Base-by-base conservation (phyloP, 257 asterid genomes). In the Fraxinus quadrangulata region DNA sequence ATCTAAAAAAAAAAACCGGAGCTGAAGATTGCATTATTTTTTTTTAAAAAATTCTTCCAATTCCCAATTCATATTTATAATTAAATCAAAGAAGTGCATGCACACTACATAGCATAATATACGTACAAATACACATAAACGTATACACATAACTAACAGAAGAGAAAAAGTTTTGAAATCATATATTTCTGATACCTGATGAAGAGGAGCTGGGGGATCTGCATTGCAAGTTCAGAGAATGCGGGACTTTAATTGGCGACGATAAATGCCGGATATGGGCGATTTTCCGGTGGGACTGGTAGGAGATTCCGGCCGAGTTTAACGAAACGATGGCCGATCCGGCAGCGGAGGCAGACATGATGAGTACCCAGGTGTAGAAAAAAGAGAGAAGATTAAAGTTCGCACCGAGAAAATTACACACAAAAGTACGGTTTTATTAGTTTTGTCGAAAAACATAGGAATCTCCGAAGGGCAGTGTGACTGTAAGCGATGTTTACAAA, bases 311-410 rank as follows among this genome's bases (percentile, higher is more conserved):
- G 66, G 83, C 40, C 67, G 88, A 70, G 67, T 72, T 81, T 82
- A 83, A 78, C 59, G 91, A 75, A 45, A 79, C 85, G 26, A 84
- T 65, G 78, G 97, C 84, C 40, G 96, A 88, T 83, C 92, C 94
- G 19, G 91, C 83, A 56, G 88, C 89, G 45, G 86, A 72, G 77
- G 90, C 82, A 79, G 96, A 88, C 86, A 88, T 86, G 81, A 86
- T 75, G 9, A 67, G 76, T 7, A 14, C n/a, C 24, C 2, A 33
- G 71, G 45, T 51, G 65, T 37, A 70, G 79, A 74, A 67, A 75
- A 66, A 51, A 66, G 84, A 80, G 82, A 73, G 51, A 73, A 70
- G 24, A 61, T n/a, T 75, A 70, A 69, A 77, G 80, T 69, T 71
- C 84, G 78, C 82, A 83, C 81, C 17, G 78, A 78, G 74, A 75